phyloP scores from a whole-genome alignment of 345 rosid species.

The Reutealis trisperma region DNA sequence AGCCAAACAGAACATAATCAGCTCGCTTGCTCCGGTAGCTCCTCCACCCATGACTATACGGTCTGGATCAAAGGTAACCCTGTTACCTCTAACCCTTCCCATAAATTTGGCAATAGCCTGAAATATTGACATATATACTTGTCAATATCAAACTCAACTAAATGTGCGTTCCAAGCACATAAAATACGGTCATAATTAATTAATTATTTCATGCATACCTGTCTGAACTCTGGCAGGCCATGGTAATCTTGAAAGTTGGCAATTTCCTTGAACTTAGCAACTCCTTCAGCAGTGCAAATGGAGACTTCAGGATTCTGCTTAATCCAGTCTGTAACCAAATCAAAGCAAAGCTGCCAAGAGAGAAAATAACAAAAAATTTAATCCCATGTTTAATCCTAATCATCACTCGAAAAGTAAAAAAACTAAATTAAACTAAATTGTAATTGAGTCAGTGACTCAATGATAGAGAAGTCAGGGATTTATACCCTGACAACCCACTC shows the following conservation, averaged over 20 bases:
- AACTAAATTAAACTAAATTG: no score
- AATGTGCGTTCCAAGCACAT: neutral
- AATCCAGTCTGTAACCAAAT: conserved; percentile 64
- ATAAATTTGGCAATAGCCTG: conserved; percentile 83
- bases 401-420: no score
- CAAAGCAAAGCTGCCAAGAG: conserved; percentile 60
- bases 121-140: no score
- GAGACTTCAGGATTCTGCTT: conserved; percentile 65
- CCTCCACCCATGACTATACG: conserved; percentile 87
- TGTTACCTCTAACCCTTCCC: conserved; percentile 64
- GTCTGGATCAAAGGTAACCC: conserved; percentile 59
- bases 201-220: conserved; percentile 32
- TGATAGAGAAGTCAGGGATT: no score
- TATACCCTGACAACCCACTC: no score
- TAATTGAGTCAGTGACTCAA: no score
- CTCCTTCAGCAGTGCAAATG: conserved; percentile 70
- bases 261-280: conserved; percentile 51
- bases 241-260: conserved; percentile 88
- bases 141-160: no score
- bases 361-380: neutral
- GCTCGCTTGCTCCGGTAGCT: conserved; percentile 87
- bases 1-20: conserved; percentile 78
- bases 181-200: no score
- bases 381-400: neutral
- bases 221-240: conserved; percentile 66